Percentiles rank a stretch among this genome's conserved stretches.
Evolutionary conservation across 169 alveolate genomes (phyloP).

Genomic region (Plasmodium malariae): DNA sequence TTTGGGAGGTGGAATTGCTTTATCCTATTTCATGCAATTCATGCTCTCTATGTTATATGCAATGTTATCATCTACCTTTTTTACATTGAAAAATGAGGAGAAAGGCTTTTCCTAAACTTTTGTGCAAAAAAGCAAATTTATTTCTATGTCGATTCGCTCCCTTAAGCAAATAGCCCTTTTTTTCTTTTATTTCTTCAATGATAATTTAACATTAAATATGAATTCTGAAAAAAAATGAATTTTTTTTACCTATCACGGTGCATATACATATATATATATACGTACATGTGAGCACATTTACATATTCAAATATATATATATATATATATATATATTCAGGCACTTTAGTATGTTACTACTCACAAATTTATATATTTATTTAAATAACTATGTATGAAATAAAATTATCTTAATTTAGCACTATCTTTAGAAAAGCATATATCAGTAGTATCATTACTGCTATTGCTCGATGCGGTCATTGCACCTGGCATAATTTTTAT

Average conservation of each 20-base stretch:
- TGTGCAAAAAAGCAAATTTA: background rate
- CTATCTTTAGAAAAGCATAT: background rate
- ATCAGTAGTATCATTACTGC: background rate
- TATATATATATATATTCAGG: no score
- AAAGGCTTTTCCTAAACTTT: background rate
- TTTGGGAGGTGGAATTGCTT: background rate
- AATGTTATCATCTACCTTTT: no score
- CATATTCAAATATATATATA: no score
- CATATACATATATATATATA: no score
- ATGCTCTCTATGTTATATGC: background rate
- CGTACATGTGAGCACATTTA: background rate
- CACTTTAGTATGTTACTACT: background rate
- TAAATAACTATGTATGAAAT: background rate
- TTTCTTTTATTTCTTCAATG: background rate
- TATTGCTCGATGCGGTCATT: background rate
- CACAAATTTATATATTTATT: background rate
- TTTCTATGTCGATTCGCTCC: background rate
- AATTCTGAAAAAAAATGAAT: no score
- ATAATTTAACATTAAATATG: background rate
- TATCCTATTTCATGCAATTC: background rate
- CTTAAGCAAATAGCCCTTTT: background rate
- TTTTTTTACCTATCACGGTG: no score
- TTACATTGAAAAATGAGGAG: no score
- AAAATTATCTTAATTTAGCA: background rate
- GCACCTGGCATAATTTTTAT: background rate